These are phyloP conservation scores for Mollisia scopiformis DNA, from an alignment of 2,329 filamentous ascomycete species.

Conservation along the genomic window DNA sequence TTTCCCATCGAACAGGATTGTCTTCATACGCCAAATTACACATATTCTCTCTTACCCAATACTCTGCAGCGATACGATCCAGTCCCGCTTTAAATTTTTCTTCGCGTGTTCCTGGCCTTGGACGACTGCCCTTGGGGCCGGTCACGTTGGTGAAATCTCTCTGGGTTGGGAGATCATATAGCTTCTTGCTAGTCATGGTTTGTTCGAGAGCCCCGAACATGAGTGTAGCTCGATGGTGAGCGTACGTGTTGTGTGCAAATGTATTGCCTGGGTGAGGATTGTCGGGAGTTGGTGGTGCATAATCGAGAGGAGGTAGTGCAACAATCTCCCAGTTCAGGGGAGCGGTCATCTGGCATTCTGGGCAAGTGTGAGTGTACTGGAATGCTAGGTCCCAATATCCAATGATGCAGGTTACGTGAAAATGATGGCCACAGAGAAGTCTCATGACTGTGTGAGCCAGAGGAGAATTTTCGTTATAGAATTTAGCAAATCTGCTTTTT, in stretches of 20 bases:
- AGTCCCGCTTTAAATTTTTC: neutral
- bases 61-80: neutral
- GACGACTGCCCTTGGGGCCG: neutral
- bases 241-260: neutral
- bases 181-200: neutral
- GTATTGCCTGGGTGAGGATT: neutral
- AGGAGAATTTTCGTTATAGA: neutral
- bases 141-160: too few species aligned
- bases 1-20: neutral
- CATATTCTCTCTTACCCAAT: neutral
- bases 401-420: conserved; percentile 21
- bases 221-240: neutral
- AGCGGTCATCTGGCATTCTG: conserved; percentile 8
- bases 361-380: conserved; percentile 16
- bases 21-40: neutral
- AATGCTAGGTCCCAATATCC: conserved; percentile 15
- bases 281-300: too few species aligned
- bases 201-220: neutral
- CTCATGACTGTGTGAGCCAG: neutral
- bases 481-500: neutral
- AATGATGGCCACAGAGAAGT: conserved; percentile 9
- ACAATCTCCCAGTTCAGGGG: conserved; percentile 12
- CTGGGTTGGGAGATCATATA: neutral
- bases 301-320: neutral
- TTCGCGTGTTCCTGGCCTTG: neutral